Base-by-base conservation (phyloP, 192 early-diverging fungal species). In the Backusella westeae region DNA sequence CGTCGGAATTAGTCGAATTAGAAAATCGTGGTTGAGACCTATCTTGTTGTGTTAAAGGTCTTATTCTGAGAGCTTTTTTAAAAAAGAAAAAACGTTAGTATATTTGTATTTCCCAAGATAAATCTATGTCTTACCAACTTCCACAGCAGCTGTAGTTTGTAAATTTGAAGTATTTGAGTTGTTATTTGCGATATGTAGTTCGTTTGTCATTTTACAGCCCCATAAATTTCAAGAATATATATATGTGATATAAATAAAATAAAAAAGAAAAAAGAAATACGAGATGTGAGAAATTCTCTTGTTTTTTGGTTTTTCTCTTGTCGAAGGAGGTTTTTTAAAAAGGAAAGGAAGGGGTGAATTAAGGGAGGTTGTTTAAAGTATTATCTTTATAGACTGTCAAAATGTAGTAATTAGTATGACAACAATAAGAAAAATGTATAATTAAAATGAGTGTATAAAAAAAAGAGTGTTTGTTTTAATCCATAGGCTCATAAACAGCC, bases 21-120 rank as follows among this genome's bases (percentile, higher is more conserved):
- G 77, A 75, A 34, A 82, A 78, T 34, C 76, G 73, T 59, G 76
- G 76, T 70, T 72, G 71, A 12, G 66, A 39, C 38, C 73, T 52
- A 19, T 82, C 77, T 56, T 73, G 74, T 75, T 75, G 41, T 29
- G 76, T 78, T 46, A 82, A 69, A 39, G 76, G 76, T 69, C 77
- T 68, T 71, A 78, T 65, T 41, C 81, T 69, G 23, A 82, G 35
- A 17, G 74, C 81, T 78, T 26, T 63, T 63, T 63, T 63, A 26
- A 59, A 10, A 59, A 12, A 32, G 23, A 32, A 23, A 35, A 38
- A 15, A 8, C 6, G 14, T 46, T 10, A 32, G 19, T 46, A 44
- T 12, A 44, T 4, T 71, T 46, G 23, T 35, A 35, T 35, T 35
- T 34, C 3, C 6, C 38, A 32, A 34, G 34, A 35, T 34, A 67